Percentiles rank a stretch among this genome's conserved stretches.
Evolutionary conservation across 2,329 filamentous ascomycete species (phyloP).

Genomic region (Arthrobotrys sphaeroides): DNA sequence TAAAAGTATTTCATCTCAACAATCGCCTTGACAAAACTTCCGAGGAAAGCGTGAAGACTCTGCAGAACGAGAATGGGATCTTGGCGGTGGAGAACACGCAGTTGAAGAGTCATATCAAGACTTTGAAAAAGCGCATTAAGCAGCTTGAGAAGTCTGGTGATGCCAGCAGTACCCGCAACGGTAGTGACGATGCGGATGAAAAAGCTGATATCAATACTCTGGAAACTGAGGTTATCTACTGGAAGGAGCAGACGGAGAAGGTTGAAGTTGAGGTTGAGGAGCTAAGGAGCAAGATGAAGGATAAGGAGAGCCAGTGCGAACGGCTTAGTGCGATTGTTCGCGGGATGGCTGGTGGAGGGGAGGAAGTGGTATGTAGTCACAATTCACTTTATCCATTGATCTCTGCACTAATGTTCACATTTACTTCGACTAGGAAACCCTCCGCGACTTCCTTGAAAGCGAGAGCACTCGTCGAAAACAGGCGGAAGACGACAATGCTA

Average conservation of each 20-base stretch:
- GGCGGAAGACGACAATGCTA: slow-evolving; percentile 86
- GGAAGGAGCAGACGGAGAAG: slow-evolving; percentile 85
- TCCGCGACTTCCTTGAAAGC: slow-evolving; percentile 92
- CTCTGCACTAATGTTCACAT: slow-evolving; percentile 35
- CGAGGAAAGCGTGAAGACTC: slow-evolving; percentile 95
- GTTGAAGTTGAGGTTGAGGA: slow-evolving; percentile 85
- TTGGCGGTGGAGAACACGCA: slow-evolving; percentile 89
- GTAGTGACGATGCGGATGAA: slow-evolving; percentile 68
- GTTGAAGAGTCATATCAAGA: slow-evolving; percentile 88
- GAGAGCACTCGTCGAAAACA: slow-evolving; percentile 90
- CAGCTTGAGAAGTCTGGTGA: slow-evolving; percentile 84
- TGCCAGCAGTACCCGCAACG: slow-evolving; percentile 67
- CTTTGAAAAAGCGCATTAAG: slow-evolving; percentile 79
- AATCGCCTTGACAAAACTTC: slow-evolving; percentile 91
- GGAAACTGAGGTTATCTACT: slow-evolving; percentile 84
- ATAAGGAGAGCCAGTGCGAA: slow-evolving; percentile 64
- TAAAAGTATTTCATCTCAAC: slow-evolving; percentile 96
- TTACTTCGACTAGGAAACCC: slow-evolving; percentile 71
- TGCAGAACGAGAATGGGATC: slow-evolving; percentile 97
- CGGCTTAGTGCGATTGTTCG: slow-evolving; percentile 58
- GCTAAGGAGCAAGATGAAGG: slow-evolving; percentile 75
- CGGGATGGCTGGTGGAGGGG: slow-evolving; percentile 64
- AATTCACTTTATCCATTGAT: slow-evolving; percentile 16
- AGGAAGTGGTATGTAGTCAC: slow-evolving; percentile 60
- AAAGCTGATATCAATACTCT: slow-evolving; percentile 66